A percentile compares a stretch with the other conserved stretches of the same genome.
These are phyloP conservation scores for Candida parachauliodes DNA, from an alignment of 805 yeast genomes.

Conservation along the genomic window DNA sequence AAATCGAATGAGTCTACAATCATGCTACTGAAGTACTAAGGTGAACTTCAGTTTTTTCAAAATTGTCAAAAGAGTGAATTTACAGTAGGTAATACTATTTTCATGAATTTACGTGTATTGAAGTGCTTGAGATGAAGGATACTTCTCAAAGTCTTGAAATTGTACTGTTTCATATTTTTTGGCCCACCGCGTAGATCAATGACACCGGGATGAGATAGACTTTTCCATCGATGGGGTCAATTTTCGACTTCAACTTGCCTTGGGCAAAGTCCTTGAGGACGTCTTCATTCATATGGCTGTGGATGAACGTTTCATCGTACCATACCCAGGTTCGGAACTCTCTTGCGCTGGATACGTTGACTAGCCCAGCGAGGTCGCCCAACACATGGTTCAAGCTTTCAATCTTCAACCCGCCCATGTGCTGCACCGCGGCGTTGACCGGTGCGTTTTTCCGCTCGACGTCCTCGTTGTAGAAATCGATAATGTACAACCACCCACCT, in stretches of 20 bases:
- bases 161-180: slow-evolving; percentile 8
- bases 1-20: no score
- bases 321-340: slow-evolving; percentile 18
- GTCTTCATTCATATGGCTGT: slow-evolving; percentile 18
- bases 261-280: slow-evolving; percentile 12
- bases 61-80: no score
- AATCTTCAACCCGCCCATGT: slow-evolving; percentile 32
- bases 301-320: slow-evolving; percentile 22
- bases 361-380: slow-evolving; percentile 17
- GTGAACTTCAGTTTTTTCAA: no score
- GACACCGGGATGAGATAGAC: slow-evolving; percentile 16
- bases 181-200: slow-evolving; percentile 28
- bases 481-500: slow-evolving; percentile 31
- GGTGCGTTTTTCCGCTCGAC: slow-evolving; percentile 15
- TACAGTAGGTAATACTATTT: no score
- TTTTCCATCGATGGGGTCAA: slow-evolving; percentile 9
- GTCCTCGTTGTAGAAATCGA: slow-evolving; percentile 39
- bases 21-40: no score
- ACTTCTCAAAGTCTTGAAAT: background rate
- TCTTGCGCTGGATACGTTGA: slow-evolving; percentile 20
- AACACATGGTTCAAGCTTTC: slow-evolving; percentile 20
- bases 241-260: slow-evolving; percentile 15
- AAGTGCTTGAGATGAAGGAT: no score
- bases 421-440: slow-evolving; percentile 18
- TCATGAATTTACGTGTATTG: no score